These are phyloP conservation scores for Fusarium pilosicola DNA, from an alignment of 2,329 filamentous ascomycete genomes.

Conservation along the genomic window DNA sequence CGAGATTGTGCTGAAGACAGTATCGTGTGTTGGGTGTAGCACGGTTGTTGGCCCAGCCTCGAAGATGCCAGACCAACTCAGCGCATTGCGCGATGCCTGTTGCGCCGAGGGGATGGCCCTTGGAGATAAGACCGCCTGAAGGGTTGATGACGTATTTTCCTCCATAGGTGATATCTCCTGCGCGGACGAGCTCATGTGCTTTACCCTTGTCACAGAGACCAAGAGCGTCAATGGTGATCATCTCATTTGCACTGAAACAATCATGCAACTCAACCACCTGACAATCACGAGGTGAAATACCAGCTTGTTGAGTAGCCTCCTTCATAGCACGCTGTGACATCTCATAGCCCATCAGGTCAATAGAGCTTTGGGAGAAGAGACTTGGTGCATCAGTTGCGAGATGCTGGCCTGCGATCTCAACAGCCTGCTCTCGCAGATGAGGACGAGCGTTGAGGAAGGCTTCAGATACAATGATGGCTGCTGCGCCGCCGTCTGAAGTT, in stretches of 20 bases:
- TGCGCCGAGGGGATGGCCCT: slow-evolving; percentile 93
- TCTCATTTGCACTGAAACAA: slow-evolving; percentile 95
- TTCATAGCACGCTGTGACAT: slow-evolving; percentile 81
- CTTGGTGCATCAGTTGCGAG: slow-evolving; percentile 84
- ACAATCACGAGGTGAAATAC: slow-evolving; percentile 72
- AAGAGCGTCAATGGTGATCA: slow-evolving; percentile 88
- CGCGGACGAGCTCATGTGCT: slow-evolving; percentile 89
- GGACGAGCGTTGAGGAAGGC: slow-evolving; percentile 87
- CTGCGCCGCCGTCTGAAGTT: slow-evolving; percentile 91
- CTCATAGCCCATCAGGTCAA: slow-evolving; percentile 88
- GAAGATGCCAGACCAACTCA: slow-evolving; percentile 93
- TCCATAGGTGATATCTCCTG: slow-evolving; percentile 92
- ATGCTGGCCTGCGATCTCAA: slow-evolving; percentile 88
- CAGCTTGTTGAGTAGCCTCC: slow-evolving; percentile 78
- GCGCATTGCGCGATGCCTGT: slow-evolving; percentile 96
- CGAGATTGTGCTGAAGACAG: slow-evolving; percentile 92
- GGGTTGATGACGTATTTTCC: slow-evolving; percentile 88
- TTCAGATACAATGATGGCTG: slow-evolving; percentile 88
- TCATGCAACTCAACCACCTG: slow-evolving; percentile 94
- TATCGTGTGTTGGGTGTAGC: slow-evolving; percentile 73
- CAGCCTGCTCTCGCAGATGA: slow-evolving; percentile 82
- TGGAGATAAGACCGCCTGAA: slow-evolving; percentile 92
- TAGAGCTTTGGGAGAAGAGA: slow-evolving; percentile 81
- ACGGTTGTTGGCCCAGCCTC: slow-evolving; percentile 96
- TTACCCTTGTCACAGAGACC: slow-evolving; percentile 82